Conservation (phyloP, 2,329 filamentous ascomycete species). For the Diaporthe aspalathi region DNA sequence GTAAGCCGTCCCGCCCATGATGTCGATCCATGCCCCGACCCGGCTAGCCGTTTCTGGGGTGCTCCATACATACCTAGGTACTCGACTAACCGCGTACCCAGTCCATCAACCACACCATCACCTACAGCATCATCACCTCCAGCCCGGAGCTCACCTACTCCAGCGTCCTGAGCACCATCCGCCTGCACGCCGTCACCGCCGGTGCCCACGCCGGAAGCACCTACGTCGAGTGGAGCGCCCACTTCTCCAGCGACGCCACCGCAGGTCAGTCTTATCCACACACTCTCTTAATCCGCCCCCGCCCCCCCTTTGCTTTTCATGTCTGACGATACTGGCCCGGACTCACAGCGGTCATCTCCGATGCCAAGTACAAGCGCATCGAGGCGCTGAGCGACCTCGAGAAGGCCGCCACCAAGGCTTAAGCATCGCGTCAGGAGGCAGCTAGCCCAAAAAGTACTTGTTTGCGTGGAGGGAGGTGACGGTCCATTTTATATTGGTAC, state of each 20-base stretch:
- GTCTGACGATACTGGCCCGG: conserved; percentile 37
- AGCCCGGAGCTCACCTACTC: conserved; percentile 75
- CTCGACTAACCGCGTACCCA: conserved; percentile 44
- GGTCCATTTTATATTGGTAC: neutral
- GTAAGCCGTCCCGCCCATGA: conserved; percentile 60
- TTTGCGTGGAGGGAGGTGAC: neutral
- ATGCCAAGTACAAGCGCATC: conserved; percentile 81
- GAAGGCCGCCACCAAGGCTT: conserved; percentile 56
- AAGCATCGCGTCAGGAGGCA: neutral
- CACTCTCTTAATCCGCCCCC: too few relatives aligned
- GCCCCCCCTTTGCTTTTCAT: too few relatives aligned
- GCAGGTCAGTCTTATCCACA: conserved; percentile 62
- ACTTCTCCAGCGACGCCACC: conserved; percentile 78
- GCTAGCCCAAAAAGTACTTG: neutral
- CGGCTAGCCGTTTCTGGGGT: neutral
- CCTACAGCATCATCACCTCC: conserved; percentile 76
- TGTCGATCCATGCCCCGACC: neutral
- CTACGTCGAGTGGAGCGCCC: conserved; percentile 75
- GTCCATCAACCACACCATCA: conserved; percentile 80
- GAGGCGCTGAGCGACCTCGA: conserved; percentile 76
- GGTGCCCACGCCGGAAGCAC: conserved; percentile 73
- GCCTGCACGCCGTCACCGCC: conserved; percentile 73
- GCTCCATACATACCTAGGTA: neutral
- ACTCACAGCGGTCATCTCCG: conserved; percentile 73
- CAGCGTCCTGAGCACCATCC: conserved; percentile 74